Conservation (phyloP, 352 stramenopile species). For the Globisporangium viniferum region DNA sequence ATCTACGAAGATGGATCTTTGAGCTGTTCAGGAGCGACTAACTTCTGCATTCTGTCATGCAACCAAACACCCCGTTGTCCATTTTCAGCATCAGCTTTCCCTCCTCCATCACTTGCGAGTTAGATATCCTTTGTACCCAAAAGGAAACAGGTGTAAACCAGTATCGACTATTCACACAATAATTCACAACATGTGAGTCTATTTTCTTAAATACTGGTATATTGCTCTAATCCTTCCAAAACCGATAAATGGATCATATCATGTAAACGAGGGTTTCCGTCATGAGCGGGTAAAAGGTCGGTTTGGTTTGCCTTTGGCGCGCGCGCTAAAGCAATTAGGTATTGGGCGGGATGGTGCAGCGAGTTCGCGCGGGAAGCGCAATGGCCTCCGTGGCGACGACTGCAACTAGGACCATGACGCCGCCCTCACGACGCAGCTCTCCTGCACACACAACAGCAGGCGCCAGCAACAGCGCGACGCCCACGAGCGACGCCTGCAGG, state of each 20-base stretch:
- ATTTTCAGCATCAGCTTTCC: no score
- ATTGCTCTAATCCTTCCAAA: background rate
- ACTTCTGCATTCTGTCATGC: no score
- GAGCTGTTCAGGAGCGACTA: no score
- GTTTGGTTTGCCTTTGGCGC: background rate
- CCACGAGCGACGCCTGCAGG: background rate
- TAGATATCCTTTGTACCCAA: no score
- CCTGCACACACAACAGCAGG: background rate
- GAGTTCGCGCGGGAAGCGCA: slow-evolving; percentile 8
- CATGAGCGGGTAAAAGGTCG: background rate
- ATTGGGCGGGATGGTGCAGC: background rate
- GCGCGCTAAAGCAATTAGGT: background rate
- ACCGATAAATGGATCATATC: background rate
- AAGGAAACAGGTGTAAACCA: no score
- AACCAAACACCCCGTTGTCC: no score
- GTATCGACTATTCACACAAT: no score
- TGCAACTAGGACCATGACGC: background rate
- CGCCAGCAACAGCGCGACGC: background rate
- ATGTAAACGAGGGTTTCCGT: background rate
- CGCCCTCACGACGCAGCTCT: background rate
- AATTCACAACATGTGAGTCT: background rate
- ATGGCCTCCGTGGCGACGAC: background rate
- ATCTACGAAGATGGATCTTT: no score
- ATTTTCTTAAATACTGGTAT: background rate
- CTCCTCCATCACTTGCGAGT: no score